Evolutionary conservation across 2,329 filamentous ascomycete genomes (phyloP).

Genomic region (Trichoderma citrinoviride): DNA sequence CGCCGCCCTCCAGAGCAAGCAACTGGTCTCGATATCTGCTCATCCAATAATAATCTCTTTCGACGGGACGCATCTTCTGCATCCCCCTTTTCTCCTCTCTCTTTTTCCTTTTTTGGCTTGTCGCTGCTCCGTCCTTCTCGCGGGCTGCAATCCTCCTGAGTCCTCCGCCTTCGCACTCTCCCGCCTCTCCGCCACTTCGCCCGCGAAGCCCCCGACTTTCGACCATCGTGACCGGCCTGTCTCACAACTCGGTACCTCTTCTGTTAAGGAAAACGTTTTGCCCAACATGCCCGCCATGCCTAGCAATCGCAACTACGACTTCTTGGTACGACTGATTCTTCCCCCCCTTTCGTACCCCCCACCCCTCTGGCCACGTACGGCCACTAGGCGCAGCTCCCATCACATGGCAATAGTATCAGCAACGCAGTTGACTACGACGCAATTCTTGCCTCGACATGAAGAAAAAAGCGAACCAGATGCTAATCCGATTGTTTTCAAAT

Average conservation of each 20-base stretch:
- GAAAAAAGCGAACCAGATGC: neutral
- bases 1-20: neutral
- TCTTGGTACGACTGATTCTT: constrained; percentile 66
- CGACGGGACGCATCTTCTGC: neutral
- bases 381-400: neutral
- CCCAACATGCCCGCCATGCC: constrained; percentile 64
- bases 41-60: neutral
- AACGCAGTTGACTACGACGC: neutral
- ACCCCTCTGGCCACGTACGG: neutral
- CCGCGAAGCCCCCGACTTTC: neutral
- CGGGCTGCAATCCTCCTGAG: neutral
- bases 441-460: constrained; percentile 2
- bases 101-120: neutral
- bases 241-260: neutral
- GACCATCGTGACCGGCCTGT: neutral
- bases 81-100: neutral
- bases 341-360: neutral
- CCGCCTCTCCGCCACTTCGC: constrained; percentile 7
- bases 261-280: neutral
- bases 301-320: constrained; percentile 98
- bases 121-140: neutral
- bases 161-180: neutral
- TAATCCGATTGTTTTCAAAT: constrained; percentile 24
- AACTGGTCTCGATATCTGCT: neutral
- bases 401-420: neutral